A percentile compares a stretch with the other conserved stretches of the same genome.
These are phyloP conservation scores for Phoma herbarum DNA, from an alignment of 2,329 filamentous ascomycete genomes.

Conservation along the genomic window DNA sequence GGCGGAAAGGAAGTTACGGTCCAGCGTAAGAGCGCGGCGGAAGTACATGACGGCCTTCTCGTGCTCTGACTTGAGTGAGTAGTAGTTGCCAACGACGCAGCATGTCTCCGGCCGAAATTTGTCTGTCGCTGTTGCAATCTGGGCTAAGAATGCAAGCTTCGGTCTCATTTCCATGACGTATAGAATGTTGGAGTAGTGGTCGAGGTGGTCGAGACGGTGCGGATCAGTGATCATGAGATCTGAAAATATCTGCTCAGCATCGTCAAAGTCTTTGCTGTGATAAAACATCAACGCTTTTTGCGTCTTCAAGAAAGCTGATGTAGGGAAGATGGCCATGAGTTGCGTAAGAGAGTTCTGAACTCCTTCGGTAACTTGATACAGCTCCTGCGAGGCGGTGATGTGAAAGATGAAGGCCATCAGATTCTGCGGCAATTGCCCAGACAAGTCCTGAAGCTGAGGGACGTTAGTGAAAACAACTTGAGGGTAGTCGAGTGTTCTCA, in stretches of 20 bases:
- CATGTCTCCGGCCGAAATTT: constrained; percentile 97
- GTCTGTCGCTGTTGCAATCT: constrained; percentile 88
- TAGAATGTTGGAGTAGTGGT: constrained; percentile 96
- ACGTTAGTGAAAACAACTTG: neutral
- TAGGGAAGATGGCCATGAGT: constrained; percentile 84
- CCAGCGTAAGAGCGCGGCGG: constrained; percentile 86
- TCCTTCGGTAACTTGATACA: constrained; percentile 83
- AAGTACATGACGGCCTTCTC: constrained; percentile 99
- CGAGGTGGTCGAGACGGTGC: constrained; percentile 83
- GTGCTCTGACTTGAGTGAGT: constrained; percentile 90
- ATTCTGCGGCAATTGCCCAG: constrained; percentile 79
- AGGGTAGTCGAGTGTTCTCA: constrained; percentile 50
- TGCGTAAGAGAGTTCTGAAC: constrained; percentile 79
- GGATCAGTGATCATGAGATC: constrained; percentile 75
- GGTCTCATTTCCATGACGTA: constrained; percentile 90
- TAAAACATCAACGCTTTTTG: constrained; percentile 89
- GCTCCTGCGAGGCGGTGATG: constrained; percentile 86
- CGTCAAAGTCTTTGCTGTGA: constrained; percentile 81
- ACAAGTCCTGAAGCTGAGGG: constrained; percentile 9
- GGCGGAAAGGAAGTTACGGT: constrained; percentile 88
- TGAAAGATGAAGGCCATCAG: constrained; percentile 96
- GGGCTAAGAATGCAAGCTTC: constrained; percentile 90
- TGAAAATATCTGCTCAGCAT: constrained; percentile 69
- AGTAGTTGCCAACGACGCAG: constrained; percentile 97
- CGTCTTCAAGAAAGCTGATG: constrained; percentile 87